phyloP scores from a whole-genome alignment of 257 asterid genomes.

The Gentiana dahurica region DNA sequence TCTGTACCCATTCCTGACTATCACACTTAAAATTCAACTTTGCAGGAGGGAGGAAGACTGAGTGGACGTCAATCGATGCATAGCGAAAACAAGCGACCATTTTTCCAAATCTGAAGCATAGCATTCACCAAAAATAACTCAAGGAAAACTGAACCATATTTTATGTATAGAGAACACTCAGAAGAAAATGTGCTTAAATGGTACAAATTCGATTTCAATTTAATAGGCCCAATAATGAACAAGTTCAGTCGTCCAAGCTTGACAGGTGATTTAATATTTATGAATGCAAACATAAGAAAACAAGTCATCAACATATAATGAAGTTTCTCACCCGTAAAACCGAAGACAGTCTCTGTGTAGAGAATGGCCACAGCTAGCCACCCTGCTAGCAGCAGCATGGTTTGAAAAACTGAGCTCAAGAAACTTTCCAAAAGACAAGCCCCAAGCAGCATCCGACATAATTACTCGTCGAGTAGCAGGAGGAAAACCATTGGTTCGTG shows the following conservation, averaged over 20 bases:
- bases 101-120: constrained; percentile 58
- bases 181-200: neutral
- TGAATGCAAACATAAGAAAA: constrained; percentile 4
- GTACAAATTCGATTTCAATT: neutral
- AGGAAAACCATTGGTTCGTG: constrained; percentile 75
- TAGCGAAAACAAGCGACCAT: constrained; percentile 99
- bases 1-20: constrained; percentile 77
- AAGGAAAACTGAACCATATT: constrained; percentile 5
- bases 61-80: constrained; percentile 90
- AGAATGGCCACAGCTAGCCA: constrained; percentile 97
- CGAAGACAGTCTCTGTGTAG: constrained; percentile 96
- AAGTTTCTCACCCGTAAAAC: constrained; percentile 70
- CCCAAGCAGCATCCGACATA: constrained; percentile 99
- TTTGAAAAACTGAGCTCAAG: constrained; percentile 96
- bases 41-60: constrained; percentile 85
- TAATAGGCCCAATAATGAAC: neutral
- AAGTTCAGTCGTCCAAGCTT: neutral
- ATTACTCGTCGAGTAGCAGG: constrained; percentile 89
- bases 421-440: constrained; percentile 92
- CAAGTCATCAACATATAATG: constrained; percentile 5
- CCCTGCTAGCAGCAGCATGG: constrained; percentile 99
- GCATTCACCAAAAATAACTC: constrained; percentile 13
- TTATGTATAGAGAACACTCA: constrained; percentile 1
- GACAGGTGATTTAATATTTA: neutral
- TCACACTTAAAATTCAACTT: constrained; percentile 71